These are phyloP conservation scores for Phycomyces blakesleeanus DNA, from an alignment of 192 early-diverging fungal species.

Conservation along the genomic window DNA sequence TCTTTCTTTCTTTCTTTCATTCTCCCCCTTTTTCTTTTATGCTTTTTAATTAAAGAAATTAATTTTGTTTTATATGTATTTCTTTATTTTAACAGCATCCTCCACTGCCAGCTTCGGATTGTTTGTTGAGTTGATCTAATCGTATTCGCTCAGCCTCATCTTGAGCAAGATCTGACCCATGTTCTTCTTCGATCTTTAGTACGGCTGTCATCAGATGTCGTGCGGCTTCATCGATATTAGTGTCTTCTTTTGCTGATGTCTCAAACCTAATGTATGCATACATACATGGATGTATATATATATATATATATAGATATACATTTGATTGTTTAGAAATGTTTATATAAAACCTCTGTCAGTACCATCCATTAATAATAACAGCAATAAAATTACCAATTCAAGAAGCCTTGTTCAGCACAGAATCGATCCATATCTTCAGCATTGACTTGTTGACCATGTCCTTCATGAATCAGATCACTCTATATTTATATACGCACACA, in stretches of 20 bases:
- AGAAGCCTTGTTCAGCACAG: conserved; percentile 50
- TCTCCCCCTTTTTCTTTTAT: neutral
- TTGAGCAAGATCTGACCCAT: conserved; percentile 7
- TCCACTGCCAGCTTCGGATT: neutral
- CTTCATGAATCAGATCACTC: conserved; percentile 43
- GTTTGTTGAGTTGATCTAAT: conserved; percentile 16
- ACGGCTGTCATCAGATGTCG: conserved; percentile 43
- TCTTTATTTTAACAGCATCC: neutral
- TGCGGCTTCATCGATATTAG: conserved; percentile 56
- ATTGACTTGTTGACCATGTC: conserved; percentile 24
- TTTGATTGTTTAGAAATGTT: too few species aligned
- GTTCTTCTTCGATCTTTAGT: conserved; percentile 37
- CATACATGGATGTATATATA: too few species aligned
- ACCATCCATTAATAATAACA: too few species aligned
- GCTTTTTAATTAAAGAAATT: too few species aligned
- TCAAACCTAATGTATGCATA: conserved; percentile 38
- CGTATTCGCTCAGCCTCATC: conserved; percentile 6
- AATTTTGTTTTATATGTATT: too few species aligned
- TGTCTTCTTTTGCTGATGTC: conserved; percentile 64
- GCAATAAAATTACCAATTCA: conserved; percentile 39
- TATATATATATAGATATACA: too few species aligned
- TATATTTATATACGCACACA: too few species aligned
- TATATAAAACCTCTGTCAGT: too few species aligned
- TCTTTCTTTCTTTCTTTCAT: neutral
- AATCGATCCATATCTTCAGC: conserved; percentile 43